Conservation (phyloP, 164 flowering plant genomes). For the Piper betle region DNA sequence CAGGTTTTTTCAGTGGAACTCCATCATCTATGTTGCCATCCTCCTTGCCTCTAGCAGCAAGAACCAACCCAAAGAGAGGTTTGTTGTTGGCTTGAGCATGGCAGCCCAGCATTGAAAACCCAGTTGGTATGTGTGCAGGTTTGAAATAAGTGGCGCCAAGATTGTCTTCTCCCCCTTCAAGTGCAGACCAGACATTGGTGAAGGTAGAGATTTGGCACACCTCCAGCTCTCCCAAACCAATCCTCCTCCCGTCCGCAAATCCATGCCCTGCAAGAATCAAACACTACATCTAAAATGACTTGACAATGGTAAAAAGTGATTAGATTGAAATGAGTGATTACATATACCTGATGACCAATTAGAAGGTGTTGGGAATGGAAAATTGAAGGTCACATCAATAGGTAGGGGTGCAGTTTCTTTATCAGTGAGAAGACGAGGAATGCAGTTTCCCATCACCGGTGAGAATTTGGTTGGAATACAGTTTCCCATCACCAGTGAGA, state of each 20-base stretch:
- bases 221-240: constrained; percentile 63
- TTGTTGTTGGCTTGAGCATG: constrained; percentile 59
- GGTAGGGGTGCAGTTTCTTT: constrained; percentile 18
- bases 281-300: not conserved
- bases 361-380: constrained; percentile 42
- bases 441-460: constrained; percentile 24
- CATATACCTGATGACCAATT: constrained; percentile 37
- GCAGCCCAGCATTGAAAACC: constrained; percentile 58
- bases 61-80: constrained; percentile 54
- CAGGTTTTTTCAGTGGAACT: constrained; percentile 26
- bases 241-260: constrained; percentile 52
- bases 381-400: constrained; percentile 37
- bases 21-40: not conserved
- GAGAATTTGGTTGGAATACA: not conserved
- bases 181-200: constrained; percentile 52
- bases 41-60: constrained; percentile 33
- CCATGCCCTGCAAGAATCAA: constrained; percentile 31
- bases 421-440: constrained; percentile 7
- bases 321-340: not conserved
- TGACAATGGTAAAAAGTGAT: too few species aligned
- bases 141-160: constrained; percentile 60
- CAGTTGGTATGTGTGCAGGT: constrained; percentile 47
- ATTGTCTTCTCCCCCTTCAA: constrained; percentile 55
- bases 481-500: too few species aligned
- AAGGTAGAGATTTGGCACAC: constrained; percentile 44